Percentiles rank a stretch among this genome's conserved stretches.
Conservation (phyloP, 2,329 filamentous ascomycete genomes). For the Ceratocystiopsis minuta region DNA sequence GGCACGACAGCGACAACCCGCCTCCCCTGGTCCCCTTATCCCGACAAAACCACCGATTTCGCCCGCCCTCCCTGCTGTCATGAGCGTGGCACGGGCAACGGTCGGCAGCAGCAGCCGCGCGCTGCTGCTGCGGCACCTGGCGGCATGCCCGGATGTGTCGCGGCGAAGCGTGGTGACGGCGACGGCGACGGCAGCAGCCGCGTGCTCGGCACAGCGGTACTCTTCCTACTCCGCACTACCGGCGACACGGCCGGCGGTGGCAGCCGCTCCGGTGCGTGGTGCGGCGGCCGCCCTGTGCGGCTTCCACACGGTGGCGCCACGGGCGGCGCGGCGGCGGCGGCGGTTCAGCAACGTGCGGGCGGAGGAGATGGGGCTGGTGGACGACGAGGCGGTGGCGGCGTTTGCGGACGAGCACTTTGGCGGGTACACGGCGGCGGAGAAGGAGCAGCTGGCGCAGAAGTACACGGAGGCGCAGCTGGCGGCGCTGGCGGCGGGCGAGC, state of each 20-base stretch:
- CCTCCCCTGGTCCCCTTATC: no score
- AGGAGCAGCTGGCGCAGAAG: constrained; percentile 38
- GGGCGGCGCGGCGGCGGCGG: constrained; percentile 26
- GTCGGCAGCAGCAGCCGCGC: constrained; percentile 1
- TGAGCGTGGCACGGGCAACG: constrained; percentile 8
- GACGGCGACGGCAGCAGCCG: not conserved
- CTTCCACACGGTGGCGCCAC: constrained; percentile 35
- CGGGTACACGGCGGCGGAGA: constrained; percentile 50
- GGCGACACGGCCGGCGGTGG: not conserved
- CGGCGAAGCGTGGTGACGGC: not conserved
- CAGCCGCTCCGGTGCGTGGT: no score
- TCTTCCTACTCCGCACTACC: not conserved
- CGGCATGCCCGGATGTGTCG: not conserved
- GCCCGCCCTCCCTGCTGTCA: not conserved
- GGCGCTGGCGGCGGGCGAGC: constrained; percentile 66
- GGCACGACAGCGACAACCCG: not conserved
- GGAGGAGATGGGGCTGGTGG: constrained; percentile 30
- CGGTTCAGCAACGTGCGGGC: constrained; percentile 36
- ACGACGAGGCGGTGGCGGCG: constrained; percentile 24
- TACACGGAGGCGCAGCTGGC: constrained; percentile 71
- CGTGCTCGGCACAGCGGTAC: no score
- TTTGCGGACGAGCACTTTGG: constrained; percentile 33
- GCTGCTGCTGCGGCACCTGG: constrained; percentile 7
- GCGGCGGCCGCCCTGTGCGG: no score
- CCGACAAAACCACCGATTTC: no score